Evolutionary conservation across 2,329 filamentous ascomycete species (phyloP).

Genomic region (Keithomyces neogunnii): DNA sequence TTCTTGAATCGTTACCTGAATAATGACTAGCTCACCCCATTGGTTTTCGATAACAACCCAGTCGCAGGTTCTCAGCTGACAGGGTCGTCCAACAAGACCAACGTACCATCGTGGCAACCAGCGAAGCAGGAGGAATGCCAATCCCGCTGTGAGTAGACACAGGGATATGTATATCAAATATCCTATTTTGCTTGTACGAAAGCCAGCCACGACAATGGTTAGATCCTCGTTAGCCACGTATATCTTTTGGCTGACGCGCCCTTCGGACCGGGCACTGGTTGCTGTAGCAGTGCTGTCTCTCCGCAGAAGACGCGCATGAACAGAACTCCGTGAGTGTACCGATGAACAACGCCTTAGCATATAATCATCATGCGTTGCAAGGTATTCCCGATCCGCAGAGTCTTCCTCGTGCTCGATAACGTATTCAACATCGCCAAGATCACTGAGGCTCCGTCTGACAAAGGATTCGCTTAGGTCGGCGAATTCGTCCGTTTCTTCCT

Average conservation of each 20-base stretch:
- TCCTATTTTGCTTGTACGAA: conserved; percentile 66
- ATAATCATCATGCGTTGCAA: conserved; percentile 35
- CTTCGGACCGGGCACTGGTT: conserved; percentile 52
- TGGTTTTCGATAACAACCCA: conserved; percentile 98
- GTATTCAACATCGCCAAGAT: conserved; percentile 32
- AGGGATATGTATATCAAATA: conserved; percentile 60
- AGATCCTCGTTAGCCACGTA: conserved; percentile 91
- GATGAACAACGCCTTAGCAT: conserved; percentile 54
- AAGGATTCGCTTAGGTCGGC: conserved; percentile 16
- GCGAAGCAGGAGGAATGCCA: conserved; percentile 76
- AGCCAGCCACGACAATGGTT: conserved; percentile 88
- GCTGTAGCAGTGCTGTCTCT: conserved; percentile 63
- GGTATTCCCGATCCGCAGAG: conserved; percentile 32
- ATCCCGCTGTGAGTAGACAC: conserved; percentile 64
- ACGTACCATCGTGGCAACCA: conserved; percentile 90
- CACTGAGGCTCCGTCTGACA: conserved; percentile 22
- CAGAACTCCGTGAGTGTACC: conserved; percentile 45
- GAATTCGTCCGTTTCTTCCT: conserved; percentile 22
- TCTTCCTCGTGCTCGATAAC: conserved; percentile 31
- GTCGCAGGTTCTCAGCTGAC: conserved; percentile 63
- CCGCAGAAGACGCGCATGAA: conserved; percentile 59
- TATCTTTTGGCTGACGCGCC: conserved; percentile 75
- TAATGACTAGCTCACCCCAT: conserved; percentile 85
- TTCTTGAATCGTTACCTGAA: conserved; percentile 49
- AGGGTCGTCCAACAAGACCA: conserved; percentile 59